Conservation (phyloP, 176 grass and related monocot species). For the Luzula sylvatica region DNA sequence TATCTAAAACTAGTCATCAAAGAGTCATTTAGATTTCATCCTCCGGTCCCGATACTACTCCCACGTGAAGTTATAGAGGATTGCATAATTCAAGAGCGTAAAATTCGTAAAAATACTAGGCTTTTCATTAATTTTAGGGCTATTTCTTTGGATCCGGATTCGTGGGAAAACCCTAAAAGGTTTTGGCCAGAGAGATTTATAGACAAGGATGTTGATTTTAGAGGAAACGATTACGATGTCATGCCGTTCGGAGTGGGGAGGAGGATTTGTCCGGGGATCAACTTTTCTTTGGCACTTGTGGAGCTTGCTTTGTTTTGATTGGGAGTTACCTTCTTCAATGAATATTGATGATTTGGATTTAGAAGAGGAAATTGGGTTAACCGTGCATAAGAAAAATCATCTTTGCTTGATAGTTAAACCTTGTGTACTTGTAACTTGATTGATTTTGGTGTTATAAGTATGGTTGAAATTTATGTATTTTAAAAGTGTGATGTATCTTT, state of each 20-base stretch:
- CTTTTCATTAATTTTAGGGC: constrained; percentile 51
- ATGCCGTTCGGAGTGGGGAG: constrained; percentile 56
- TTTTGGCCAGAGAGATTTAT: constrained; percentile 55
- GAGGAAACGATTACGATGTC: constrained; percentile 31
- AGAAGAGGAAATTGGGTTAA: constrained; percentile 35
- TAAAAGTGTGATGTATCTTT: too few relatives aligned
- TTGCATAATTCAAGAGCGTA: constrained; percentile 22
- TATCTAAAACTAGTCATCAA: constrained; percentile 52
- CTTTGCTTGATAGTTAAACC: constrained; percentile 25
- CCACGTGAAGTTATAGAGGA: constrained; percentile 35
- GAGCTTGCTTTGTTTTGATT: constrained; percentile 59
- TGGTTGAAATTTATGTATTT: too few relatives aligned
- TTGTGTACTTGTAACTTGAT: not conserved
- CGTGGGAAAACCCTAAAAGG: constrained; percentile 30
- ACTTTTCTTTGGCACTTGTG: constrained; percentile 36
- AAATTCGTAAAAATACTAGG: constrained; percentile 33
- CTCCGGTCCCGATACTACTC: constrained; percentile 38
- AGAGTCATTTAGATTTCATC: constrained; percentile 50
- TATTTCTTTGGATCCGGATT: constrained; percentile 27
- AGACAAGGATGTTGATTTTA: constrained; percentile 11
- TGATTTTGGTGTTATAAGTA: too few relatives aligned
- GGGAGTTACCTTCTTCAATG: constrained; percentile 30
- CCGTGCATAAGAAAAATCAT: constrained; percentile 39
- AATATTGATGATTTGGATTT: constrained; percentile 26
- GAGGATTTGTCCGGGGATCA: constrained; percentile 58